Percentiles rank a stretch among this genome's conserved stretches.
Conservation (phyloP, 1,284 basidiomycete species). For the Cryptococcus jaspeensis region DNA sequence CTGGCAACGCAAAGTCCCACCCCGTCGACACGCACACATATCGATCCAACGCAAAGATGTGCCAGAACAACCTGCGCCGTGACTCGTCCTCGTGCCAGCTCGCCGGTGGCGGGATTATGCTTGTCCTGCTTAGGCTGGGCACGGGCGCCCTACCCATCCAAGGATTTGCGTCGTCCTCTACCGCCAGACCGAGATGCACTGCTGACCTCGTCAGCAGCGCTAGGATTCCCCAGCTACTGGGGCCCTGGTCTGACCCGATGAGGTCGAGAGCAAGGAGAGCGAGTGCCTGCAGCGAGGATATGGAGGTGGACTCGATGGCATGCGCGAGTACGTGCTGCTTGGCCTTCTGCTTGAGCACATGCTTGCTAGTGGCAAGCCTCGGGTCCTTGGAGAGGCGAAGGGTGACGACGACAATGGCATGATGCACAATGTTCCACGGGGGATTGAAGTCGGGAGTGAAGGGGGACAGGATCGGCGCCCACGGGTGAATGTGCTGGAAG, state of each 20-base stretch:
- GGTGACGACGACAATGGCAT: constrained; percentile 50
- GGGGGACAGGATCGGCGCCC: constrained; percentile 49
- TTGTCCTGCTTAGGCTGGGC: constrained; percentile 38
- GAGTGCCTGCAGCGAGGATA: constrained; percentile 48
- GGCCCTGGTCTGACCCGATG: constrained; percentile 50
- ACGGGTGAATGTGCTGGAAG: constrained; percentile 46
- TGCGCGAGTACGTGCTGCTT: constrained; percentile 48
- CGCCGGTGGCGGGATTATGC: constrained; percentile 44
- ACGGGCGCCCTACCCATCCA: constrained; percentile 23
- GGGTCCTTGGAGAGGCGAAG: constrained; percentile 45
- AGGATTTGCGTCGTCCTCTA: constrained; percentile 34
- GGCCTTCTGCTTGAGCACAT: constrained; percentile 37
- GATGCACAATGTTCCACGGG: constrained; percentile 47
- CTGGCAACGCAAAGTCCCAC: constrained; percentile 50
- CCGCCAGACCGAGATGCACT: constrained; percentile 45
- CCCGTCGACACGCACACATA: constrained; percentile 50
- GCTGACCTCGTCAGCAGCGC: constrained; percentile 49
- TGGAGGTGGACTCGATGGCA: constrained; percentile 48
- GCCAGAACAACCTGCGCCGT: constrained; percentile 48
- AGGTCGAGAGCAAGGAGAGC: constrained; percentile 49
- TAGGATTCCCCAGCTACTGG: constrained; percentile 48
- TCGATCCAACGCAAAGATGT: constrained; percentile 49
- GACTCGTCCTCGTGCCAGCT: constrained; percentile 50
- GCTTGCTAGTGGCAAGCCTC: constrained; percentile 29
- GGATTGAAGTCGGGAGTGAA: constrained; percentile 24